These are phyloP conservation scores for Yamadazyma friedrichii DNA, from an alignment of 1,139 yeast species.

Conservation along the genomic window DNA sequence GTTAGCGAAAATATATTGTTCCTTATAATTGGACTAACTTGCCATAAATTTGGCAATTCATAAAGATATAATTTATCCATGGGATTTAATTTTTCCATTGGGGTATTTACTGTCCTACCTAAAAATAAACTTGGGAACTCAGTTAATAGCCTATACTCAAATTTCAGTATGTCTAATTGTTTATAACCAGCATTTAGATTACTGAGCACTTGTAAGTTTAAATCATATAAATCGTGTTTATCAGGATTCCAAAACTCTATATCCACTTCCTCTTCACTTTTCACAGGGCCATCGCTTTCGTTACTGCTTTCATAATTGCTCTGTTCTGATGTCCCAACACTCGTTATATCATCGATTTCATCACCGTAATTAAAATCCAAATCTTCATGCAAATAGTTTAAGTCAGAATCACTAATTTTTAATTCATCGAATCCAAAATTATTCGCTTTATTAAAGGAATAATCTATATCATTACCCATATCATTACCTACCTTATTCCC, in stretches of 20 bases:
- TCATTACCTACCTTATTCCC: too few species aligned
- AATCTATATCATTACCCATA: too few species aligned
- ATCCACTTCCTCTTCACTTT: neutral
- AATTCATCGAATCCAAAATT: too few species aligned
- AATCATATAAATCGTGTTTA: neutral
- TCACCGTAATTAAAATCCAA: too few species aligned
- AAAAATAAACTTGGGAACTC: conserved; percentile 6
- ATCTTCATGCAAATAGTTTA: too few species aligned
- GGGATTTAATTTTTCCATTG: conserved; percentile 5
- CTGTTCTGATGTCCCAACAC: too few species aligned
- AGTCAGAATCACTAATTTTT: too few species aligned
- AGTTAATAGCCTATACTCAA: conserved; percentile 28
- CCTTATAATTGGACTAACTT: conserved; percentile 1
- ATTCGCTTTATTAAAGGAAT: too few species aligned
- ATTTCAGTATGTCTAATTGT: conserved; percentile 25
- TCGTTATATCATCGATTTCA: too few species aligned
- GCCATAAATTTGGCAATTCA: conserved; percentile 23
- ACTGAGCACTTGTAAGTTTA: neutral
- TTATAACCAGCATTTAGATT: conserved; percentile 1
- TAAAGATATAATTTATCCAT: conserved; percentile 20
- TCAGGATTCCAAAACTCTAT: neutral
- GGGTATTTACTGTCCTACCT: conserved; percentile 2
- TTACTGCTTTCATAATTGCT: too few species aligned
- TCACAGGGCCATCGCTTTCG: neutral
- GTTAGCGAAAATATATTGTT: conserved; percentile 8